A percentile compares a stretch with the other conserved stretches of the same genome.
Evolutionary conservation across 2,329 filamentous ascomycete species (phyloP).

Genomic region (Coleophoma eucalyptorum): DNA sequence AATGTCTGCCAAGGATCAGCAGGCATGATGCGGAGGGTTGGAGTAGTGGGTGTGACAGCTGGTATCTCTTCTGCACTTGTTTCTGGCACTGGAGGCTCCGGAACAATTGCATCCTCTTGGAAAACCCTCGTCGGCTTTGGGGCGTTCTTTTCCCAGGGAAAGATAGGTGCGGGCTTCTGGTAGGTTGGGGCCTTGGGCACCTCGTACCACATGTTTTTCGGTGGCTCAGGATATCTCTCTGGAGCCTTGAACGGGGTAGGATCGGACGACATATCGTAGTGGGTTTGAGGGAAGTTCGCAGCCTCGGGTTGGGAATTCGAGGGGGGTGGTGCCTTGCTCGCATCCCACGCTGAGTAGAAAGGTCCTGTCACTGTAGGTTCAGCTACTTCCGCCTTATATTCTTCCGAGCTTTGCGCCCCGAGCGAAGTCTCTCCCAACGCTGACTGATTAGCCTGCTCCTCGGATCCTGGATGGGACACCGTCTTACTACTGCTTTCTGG

Average conservation of each 20-base stretch:
- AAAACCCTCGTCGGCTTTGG: conserved; percentile 64
- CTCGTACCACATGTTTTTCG: conserved; percentile 84
- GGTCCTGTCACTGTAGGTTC: conserved; percentile 18
- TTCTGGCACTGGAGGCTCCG: conserved; percentile 32
- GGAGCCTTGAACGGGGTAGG: conserved; percentile 73
- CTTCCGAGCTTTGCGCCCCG: conserved; percentile 5
- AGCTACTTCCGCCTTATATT: conserved; percentile 21
- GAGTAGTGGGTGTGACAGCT: conserved; percentile 41
- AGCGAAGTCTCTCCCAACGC: conserved; percentile 16
- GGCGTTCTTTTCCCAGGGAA: conserved; percentile 81
- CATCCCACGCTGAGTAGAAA: conserved; percentile 33
- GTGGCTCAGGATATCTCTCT: conserved; percentile 73
- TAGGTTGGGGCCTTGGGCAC: conserved; percentile 63
- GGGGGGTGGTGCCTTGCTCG: conserved; percentile 50
- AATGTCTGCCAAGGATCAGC: conserved; percentile 70
- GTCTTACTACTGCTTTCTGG: conserved; percentile 7
- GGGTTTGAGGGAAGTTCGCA: conserved; percentile 71
- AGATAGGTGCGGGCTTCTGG: conserved; percentile 65
- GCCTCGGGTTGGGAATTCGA: conserved; percentile 77
- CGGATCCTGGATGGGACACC: neutral
- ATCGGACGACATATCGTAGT: conserved; percentile 82
- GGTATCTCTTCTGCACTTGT: conserved; percentile 35
- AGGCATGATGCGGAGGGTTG: conserved; percentile 40
- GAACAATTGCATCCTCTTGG: conserved; percentile 44
- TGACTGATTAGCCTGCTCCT: conserved; percentile 18